Conservation (phyloP, 805 yeast genomes). For the Candida morakotiae region DNA sequence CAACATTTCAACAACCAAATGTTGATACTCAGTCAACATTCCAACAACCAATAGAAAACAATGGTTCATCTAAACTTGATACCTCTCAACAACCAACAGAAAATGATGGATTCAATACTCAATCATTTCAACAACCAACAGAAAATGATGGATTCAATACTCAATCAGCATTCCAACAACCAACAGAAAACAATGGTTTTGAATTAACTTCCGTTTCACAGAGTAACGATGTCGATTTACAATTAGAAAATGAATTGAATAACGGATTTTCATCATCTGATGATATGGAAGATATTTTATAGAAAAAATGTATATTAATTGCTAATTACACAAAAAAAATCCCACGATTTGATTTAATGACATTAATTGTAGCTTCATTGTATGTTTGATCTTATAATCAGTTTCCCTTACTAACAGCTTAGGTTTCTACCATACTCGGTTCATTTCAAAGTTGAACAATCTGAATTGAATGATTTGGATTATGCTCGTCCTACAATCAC, state of each 20-base stretch:
- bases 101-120: no score
- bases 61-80: no score
- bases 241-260: background rate
- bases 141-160: no score
- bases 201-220: no score
- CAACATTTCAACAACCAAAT: no score
- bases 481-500: slow-evolving; percentile 7
- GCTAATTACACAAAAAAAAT: slow-evolving; percentile 2
- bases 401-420: slow-evolving; percentile 7
- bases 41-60: no score
- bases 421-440: slow-evolving; percentile 74
- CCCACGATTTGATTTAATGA: slow-evolving; percentile 41
- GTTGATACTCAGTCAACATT: no score
- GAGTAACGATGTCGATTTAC: no score
- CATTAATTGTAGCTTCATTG: slow-evolving; percentile 67
- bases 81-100: no score
- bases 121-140: no score
- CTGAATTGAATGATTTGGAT: slow-evolving; percentile 9
- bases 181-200: no score
- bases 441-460: slow-evolving; percentile 49
- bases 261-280: slow-evolving; percentile 4
- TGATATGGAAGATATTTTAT: slow-evolving; percentile 7
- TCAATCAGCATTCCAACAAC: no score
- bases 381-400: slow-evolving; percentile 30
- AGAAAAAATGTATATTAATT: background rate